Evolutionary conservation across 495 filamentous ascomycete species (phyloP).

Genomic region (Penicillium simplicissimum): DNA sequence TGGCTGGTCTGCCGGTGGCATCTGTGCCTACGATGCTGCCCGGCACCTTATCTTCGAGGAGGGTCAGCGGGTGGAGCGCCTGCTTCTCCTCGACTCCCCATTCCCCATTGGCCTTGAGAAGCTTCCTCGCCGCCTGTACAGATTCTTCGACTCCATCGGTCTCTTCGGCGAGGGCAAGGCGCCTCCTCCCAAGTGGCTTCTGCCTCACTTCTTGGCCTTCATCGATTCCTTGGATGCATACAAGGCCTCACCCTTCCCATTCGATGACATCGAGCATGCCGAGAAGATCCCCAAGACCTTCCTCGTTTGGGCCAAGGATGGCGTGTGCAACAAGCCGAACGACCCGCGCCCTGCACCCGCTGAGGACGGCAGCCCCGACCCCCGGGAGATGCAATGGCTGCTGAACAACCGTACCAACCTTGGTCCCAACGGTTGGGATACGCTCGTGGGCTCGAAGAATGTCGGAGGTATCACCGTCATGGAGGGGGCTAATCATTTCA

Average conservation of each 20-base stretch:
- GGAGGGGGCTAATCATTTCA: constrained; percentile 46
- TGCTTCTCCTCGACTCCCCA: constrained; percentile 82
- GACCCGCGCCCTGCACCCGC: constrained; percentile 72
- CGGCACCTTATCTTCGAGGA: constrained; percentile 67
- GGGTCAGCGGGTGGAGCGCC: constrained; percentile 67
- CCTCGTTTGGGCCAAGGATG: constrained; percentile 78
- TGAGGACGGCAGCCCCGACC: constrained; percentile 55
- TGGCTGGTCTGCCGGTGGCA: constrained; percentile 85
- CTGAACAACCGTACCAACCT: constrained; percentile 78
- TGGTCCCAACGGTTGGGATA: constrained; percentile 77
- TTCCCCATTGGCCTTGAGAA: constrained; percentile 77
- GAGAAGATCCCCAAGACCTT: constrained; percentile 58
- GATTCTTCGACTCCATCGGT: constrained; percentile 77
- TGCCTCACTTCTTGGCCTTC: constrained; percentile 79
- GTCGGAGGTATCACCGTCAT: constrained; percentile 59
- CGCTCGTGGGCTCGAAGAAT: constrained; percentile 65
- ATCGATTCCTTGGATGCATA: constrained; percentile 76
- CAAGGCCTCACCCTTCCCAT: constrained; percentile 49
- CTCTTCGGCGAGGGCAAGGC: constrained; percentile 70
- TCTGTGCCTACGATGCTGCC: constrained; percentile 82
- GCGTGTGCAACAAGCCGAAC: constrained; percentile 68
- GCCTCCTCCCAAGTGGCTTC: constrained; percentile 73
- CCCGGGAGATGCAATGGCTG: constrained; percentile 69
- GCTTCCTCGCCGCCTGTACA: constrained; percentile 71
- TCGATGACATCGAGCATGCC: constrained; percentile 42